These are phyloP conservation scores for Plasmodium inui DNA, from an alignment of 169 alveolate genomes.

Conservation along the genomic window DNA sequence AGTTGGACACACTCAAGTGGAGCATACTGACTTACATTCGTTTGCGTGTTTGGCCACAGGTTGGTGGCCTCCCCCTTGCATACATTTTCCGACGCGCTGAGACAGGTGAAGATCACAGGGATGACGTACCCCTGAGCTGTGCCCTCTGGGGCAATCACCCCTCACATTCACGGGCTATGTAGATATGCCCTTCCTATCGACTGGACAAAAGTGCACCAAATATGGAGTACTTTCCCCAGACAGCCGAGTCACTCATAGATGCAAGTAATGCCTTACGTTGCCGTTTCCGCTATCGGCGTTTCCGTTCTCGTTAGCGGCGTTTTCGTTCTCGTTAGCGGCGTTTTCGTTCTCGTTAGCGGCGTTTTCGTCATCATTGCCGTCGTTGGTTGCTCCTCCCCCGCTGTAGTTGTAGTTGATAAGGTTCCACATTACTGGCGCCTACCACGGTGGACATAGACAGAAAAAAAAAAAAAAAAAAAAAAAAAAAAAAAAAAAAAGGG, in stretches of 20 bases:
- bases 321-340: background rate
- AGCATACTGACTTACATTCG: background rate
- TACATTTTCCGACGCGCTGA: background rate
- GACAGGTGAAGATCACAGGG: background rate
- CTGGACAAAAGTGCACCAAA: background rate
- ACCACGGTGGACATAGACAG: background rate
- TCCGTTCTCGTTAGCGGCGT: background rate
- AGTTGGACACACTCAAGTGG: background rate
- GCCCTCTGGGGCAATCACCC: background rate
- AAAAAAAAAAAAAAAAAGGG: background rate
- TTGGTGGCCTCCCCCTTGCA: background rate
- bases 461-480: background rate
- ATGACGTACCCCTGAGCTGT: background rate
- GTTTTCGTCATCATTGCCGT: background rate
- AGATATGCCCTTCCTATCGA: background rate
- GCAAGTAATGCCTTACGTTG: background rate
- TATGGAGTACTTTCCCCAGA: background rate
- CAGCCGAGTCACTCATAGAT: background rate
- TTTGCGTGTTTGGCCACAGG: background rate
- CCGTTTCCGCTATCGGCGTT: background rate
- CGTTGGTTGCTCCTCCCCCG: background rate
- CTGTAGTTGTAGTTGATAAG: constrained; percentile 36
- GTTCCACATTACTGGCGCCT: constrained; percentile 34
- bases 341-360: background rate
- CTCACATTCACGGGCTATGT: background rate